Evolutionary conservation across 768 basidiomycete species (phyloP).

Genomic region (Russula vinacea): DNA sequence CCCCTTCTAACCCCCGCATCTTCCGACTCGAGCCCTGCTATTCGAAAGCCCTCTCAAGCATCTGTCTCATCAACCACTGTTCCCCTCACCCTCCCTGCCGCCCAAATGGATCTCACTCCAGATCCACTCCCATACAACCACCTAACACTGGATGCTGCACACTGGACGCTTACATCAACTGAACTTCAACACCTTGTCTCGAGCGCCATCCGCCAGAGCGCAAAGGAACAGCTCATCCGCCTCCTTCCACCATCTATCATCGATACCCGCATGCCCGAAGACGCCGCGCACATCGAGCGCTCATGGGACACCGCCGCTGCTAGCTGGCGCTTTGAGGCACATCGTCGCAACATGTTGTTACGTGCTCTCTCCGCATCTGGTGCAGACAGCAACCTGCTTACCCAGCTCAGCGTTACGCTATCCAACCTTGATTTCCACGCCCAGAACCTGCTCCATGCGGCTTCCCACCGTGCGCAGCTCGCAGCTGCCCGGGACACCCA

Average conservation of each 20-base stretch:
- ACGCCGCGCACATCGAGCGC: slow-evolving; percentile 11
- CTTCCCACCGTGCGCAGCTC: slow-evolving; percentile 66
- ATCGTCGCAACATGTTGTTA: slow-evolving; percentile 28
- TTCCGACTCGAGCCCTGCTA: neutral
- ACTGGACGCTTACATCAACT: slow-evolving; percentile 29
- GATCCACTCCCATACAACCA: slow-evolving; percentile 27
- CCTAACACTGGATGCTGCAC: slow-evolving; percentile 29
- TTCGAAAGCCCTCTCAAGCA: slow-evolving; percentile 19
- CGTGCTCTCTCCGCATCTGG: slow-evolving; percentile 25
- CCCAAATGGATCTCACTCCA: slow-evolving; percentile 19
- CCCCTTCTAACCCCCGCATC: neutral
- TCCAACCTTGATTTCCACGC: slow-evolving; percentile 22
- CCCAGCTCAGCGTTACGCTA: slow-evolving; percentile 23
- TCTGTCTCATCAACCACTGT: neutral
- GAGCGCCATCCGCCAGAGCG: slow-evolving; percentile 30
- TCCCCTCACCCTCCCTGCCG: slow-evolving; percentile 16
- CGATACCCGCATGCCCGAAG: slow-evolving; percentile 13
- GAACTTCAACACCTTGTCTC: slow-evolving; percentile 30
- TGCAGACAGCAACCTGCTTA: slow-evolving; percentile 24
- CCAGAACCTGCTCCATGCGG: slow-evolving; percentile 53
- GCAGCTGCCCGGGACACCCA: slow-evolving; percentile 59
- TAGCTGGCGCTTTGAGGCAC: slow-evolving; percentile 29
- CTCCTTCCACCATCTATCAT: slow-evolving; percentile 25
- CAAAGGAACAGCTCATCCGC: slow-evolving; percentile 29
- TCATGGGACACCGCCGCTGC: slow-evolving; percentile 22